phyloP scores from a whole-genome alignment of 768 basidiomycete genomes.

The Agaricus sinodeliciosus region DNA sequence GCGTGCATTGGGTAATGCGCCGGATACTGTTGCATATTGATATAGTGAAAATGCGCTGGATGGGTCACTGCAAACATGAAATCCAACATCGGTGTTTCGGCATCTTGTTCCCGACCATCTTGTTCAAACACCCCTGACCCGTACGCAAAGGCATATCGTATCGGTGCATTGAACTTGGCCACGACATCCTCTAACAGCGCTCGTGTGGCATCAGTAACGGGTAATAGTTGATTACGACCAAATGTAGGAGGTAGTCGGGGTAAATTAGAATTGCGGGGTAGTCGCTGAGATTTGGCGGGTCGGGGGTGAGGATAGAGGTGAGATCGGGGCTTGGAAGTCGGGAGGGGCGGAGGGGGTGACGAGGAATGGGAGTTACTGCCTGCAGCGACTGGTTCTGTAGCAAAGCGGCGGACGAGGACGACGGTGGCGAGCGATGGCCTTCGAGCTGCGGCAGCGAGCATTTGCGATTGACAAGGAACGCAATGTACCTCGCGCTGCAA shows the following conservation, averaged over 20 bases:
- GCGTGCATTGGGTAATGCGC: slow-evolving; percentile 87
- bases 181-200: slow-evolving; percentile 79
- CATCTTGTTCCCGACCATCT: slow-evolving; percentile 44
- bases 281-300: slow-evolving; percentile 30
- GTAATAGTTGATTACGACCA: slow-evolving; percentile 76
- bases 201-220: slow-evolving; percentile 73
- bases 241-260: slow-evolving; percentile 63
- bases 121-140: slow-evolving; percentile 96
- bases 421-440: slow-evolving; percentile 15
- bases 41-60: slow-evolving; percentile 87
- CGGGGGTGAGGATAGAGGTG: slow-evolving; percentile 43
- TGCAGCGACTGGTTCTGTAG: slow-evolving; percentile 35
- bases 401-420: slow-evolving; percentile 31
- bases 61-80: slow-evolving; percentile 97
- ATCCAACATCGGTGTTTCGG: slow-evolving; percentile 77
- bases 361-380: slow-evolving; percentile 11
- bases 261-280: slow-evolving; percentile 23
- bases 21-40: slow-evolving; percentile 90
- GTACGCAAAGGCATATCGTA: slow-evolving; percentile 96
- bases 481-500: neutral
- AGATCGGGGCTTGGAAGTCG: slow-evolving; percentile 19
- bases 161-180: slow-evolving; percentile 76
- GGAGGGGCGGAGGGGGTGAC: slow-evolving; percentile 8
- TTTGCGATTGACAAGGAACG: neutral
- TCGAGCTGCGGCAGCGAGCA: neutral